Evolutionary conservation across 2,329 filamentous ascomycete genomes (phyloP).

Genomic region (Pleoardoris graminearum): DNA sequence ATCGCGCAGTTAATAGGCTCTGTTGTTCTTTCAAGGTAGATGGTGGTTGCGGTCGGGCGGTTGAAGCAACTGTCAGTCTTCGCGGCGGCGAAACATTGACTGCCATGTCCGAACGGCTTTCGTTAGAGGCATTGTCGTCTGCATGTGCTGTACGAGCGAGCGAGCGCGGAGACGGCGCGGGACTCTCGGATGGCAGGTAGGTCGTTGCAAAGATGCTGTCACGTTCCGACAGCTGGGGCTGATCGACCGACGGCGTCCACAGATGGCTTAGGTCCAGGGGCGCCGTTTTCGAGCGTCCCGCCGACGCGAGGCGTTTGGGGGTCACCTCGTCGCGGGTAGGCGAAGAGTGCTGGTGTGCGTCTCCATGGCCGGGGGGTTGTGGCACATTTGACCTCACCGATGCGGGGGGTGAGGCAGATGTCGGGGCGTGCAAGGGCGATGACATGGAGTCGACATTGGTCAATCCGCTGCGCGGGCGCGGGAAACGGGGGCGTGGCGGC

Average conservation of each 20-base stretch:
- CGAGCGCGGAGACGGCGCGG: constrained; percentile 45
- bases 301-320: constrained; percentile 41
- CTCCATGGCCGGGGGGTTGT: constrained; percentile 27
- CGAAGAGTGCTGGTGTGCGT: constrained; percentile 20
- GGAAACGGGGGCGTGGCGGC: constrained; percentile 34
- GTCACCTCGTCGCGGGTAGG: constrained; percentile 25
- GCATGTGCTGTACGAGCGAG: constrained; percentile 23
- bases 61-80: constrained; percentile 39
- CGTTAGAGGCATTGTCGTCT: constrained; percentile 34
- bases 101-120: constrained; percentile 34
- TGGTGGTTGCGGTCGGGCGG: constrained; percentile 35
- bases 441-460: constrained; percentile 52
- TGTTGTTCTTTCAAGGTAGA: constrained; percentile 36
- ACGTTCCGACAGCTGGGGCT: constrained; percentile 62
- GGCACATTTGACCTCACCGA: constrained; percentile 45
- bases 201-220: constrained; percentile 68
- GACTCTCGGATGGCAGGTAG: constrained; percentile 58
- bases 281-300: constrained; percentile 45
- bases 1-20: constrained; percentile 36
- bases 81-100: constrained; percentile 33
- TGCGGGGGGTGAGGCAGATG: constrained; percentile 47
- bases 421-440: constrained; percentile 42
- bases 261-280: constrained; percentile 40
- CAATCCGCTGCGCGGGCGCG: constrained; percentile 33
- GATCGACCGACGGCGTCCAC: constrained; percentile 44